Conservation (phyloP, 768 basidiomycete genomes). For the Zangia roseola region DNA sequence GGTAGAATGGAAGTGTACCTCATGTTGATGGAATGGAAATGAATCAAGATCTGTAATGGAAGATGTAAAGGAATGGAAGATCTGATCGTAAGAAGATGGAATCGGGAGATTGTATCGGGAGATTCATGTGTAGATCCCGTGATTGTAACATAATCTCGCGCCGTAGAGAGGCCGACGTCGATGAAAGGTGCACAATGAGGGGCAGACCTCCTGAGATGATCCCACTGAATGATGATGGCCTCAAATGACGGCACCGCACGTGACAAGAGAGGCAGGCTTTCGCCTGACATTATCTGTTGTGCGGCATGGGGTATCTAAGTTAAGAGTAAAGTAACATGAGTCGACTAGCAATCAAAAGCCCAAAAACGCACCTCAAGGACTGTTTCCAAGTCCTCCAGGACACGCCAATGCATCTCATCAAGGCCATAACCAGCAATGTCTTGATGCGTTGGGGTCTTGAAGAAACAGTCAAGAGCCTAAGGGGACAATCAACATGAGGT, state of each 20-base stretch:
- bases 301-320: not conserved
- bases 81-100: too few species aligned
- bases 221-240: not conserved
- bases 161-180: not conserved
- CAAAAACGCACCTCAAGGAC: not conserved
- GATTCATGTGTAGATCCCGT: too few species aligned
- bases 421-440: not conserved
- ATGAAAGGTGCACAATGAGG: not conserved
- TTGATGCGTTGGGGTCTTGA: not conserved
- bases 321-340: not conserved
- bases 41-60: too few species aligned
- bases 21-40: too few species aligned
- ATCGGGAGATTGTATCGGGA: too few species aligned
- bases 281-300: not conserved
- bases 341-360: too few species aligned
- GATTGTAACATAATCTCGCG: too few species aligned
- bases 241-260: not conserved
- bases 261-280: not conserved
- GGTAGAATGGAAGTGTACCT: too few species aligned
- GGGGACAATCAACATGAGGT: too few species aligned
- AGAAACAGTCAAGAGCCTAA: not conserved
- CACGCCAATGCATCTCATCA: not conserved
- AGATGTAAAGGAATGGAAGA: too few species aligned
- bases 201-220: not conserved
- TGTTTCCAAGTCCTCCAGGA: not conserved